A percentile compares a stretch with the other conserved stretches of the same genome.
Evolutionary conservation across 1,139 yeast species (phyloP).

Genomic region (Yamadazyma triangularis): DNA sequence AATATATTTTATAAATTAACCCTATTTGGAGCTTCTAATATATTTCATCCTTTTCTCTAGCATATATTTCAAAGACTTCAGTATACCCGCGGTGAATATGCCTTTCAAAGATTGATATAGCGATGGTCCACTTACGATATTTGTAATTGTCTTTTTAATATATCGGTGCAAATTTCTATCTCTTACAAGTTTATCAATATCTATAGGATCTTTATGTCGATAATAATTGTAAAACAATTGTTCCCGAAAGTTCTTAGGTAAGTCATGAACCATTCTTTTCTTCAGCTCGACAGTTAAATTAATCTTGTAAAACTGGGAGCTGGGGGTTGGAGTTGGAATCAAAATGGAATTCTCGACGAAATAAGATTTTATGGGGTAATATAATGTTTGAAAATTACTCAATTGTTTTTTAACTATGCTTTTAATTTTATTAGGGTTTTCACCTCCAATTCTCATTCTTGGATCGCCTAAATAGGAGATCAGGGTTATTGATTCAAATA

Average conservation of each 20-base stretch:
- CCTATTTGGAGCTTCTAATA: too few species aligned
- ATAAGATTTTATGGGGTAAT: slow-evolving; percentile 52
- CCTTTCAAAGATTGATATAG: slow-evolving; percentile 79
- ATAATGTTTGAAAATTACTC: slow-evolving; percentile 61
- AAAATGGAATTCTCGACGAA: slow-evolving; percentile 19
- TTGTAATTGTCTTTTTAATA: slow-evolving; percentile 44
- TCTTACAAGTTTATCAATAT: slow-evolving; percentile 11
- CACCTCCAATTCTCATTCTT: slow-evolving; percentile 83
- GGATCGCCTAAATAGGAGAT: slow-evolving; percentile 90
- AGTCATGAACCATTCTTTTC: slow-evolving; percentile 29
- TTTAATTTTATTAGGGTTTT: slow-evolving; percentile 81
- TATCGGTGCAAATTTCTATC: slow-evolving; percentile 26
- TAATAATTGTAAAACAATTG: slow-evolving; percentile 38
- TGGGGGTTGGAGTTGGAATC: background rate
- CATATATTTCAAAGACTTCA: slow-evolving; percentile 71
- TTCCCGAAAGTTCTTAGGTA: slow-evolving; percentile 52
- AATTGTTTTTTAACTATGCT: slow-evolving; percentile 83
- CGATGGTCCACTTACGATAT: slow-evolving; percentile 68
- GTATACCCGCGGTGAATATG: slow-evolving; percentile 76
- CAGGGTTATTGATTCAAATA: slow-evolving; percentile 74
- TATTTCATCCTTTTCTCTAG: slow-evolving; percentile 56
- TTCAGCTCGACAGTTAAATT: slow-evolving; percentile 16
- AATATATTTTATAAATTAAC: too few species aligned
- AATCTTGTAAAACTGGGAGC: slow-evolving; percentile 9
- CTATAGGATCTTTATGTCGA: slow-evolving; percentile 16